Percentiles rank a stretch among this genome's conserved stretches.
These are phyloP conservation scores for Alternaria incomplexa DNA, from an alignment of 2,329 filamentous ascomycete genomes.

Conservation along the genomic window DNA sequence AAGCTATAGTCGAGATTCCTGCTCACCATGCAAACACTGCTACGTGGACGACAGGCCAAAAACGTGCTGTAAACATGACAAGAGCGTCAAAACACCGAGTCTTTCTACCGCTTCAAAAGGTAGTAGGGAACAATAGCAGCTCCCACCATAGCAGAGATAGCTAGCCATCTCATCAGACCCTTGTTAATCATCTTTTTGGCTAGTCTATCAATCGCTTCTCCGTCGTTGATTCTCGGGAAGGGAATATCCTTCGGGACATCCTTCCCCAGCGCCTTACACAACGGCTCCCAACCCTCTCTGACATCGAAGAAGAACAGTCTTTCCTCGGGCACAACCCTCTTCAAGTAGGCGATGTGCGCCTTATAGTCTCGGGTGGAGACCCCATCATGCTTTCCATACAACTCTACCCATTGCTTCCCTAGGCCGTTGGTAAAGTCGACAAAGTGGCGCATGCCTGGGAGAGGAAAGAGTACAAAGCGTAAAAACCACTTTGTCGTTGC, in stretches of 20 bases:
- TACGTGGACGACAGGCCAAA: not conserved
- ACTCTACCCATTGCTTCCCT: conserved; percentile 13
- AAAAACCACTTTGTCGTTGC: conserved; percentile 22
- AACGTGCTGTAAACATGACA: not conserved
- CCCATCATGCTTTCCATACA: conserved; percentile 12
- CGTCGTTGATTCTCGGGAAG: conserved; percentile 32
- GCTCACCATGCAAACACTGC: not conserved
- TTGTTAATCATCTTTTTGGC: conserved; percentile 18
- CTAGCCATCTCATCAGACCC: conserved; percentile 43
- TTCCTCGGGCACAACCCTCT: conserved; percentile 21
- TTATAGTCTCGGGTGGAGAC: conserved; percentile 8
- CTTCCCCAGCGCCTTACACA: conserved; percentile 26
- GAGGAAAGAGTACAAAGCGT: conserved; percentile 23
- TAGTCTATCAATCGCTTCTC: conserved; percentile 26
- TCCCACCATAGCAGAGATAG: conserved; percentile 12
- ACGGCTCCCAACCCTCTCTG: conserved; percentile 28
- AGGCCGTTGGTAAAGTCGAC: conserved; percentile 19
- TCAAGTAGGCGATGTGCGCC: conserved; percentile 20
- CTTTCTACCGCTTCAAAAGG: not conserved
- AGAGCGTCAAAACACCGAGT: not conserved
- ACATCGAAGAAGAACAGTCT: conserved; percentile 25
- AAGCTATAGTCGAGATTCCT: not conserved
- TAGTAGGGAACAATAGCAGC: not conserved
- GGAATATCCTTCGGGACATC: conserved; percentile 16
- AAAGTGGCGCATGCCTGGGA: conserved; percentile 29